These are phyloP conservation scores for Rubia peregrina DNA, from an alignment of 305 asterid genomes.

Conservation along the genomic window DNA sequence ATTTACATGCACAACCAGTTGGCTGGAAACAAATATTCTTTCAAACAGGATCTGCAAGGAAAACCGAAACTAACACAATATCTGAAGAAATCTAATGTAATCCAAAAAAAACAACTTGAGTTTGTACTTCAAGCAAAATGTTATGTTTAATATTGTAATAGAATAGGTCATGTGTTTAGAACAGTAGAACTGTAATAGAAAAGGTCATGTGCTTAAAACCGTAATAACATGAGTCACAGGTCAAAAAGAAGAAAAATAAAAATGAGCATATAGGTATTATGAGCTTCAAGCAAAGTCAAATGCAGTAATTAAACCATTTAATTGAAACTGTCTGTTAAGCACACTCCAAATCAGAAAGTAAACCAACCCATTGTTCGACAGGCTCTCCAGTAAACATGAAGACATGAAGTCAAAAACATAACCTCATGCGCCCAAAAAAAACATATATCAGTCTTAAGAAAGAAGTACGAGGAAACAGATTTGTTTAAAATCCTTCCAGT, in stretches of 20 bases:
- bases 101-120: neutral
- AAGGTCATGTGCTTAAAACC: neutral
- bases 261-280: too few species aligned
- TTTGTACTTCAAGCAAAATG: neutral
- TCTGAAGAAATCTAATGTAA: neutral
- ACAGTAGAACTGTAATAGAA: neutral
- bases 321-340: neutral
- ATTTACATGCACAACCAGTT: neutral
- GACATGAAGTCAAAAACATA: neutral
- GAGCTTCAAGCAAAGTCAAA: neutral
- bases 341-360: neutral
- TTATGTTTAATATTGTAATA: neutral
- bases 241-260: neutral
- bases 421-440: neutral
- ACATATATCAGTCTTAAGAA: neutral
- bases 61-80: neutral
- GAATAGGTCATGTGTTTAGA: neutral
- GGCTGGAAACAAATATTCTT: neutral
- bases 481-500: neutral
- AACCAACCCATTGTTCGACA: neutral
- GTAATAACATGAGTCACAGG: neutral
- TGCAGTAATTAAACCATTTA: constrained; percentile 3
- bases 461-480: neutral
- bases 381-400: constrained; percentile 1
- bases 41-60: neutral